These are phyloP conservation scores for Sporothrix schenckii DNA, from an alignment of 2,329 filamentous ascomycete genomes.

Conservation along the genomic window DNA sequence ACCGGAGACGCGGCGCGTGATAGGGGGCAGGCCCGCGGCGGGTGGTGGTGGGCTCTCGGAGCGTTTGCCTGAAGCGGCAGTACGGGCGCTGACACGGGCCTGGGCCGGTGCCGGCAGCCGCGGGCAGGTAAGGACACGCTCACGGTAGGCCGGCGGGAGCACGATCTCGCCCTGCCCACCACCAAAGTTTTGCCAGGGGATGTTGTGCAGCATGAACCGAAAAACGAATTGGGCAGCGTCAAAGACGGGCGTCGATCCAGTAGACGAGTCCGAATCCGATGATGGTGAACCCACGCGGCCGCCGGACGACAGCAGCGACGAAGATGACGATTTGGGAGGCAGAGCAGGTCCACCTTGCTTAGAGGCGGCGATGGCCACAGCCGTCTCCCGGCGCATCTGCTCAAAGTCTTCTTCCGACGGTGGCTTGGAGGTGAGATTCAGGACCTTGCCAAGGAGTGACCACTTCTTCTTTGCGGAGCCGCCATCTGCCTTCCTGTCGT, in stretches of 20 bases:
- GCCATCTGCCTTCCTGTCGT: constrained; percentile 38
- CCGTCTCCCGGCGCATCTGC: constrained; percentile 54
- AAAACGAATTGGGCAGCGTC: constrained; percentile 66
- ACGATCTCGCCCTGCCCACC: constrained; percentile 52
- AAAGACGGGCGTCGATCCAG: constrained; percentile 58
- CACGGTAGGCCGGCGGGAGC: constrained; percentile 54
- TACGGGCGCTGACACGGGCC: constrained; percentile 55
- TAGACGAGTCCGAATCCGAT: constrained; percentile 56
- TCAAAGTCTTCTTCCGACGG: constrained; percentile 53
- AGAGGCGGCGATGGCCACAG: constrained; percentile 46
- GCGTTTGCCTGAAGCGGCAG: constrained; percentile 38
- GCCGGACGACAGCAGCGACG: neutral
- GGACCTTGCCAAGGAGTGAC: constrained; percentile 66
- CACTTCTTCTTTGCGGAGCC: constrained; percentile 60
- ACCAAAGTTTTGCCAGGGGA: constrained; percentile 40
- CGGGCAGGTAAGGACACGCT: constrained; percentile 68
- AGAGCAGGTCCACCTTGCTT: constrained; percentile 38
- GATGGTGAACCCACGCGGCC: constrained; percentile 43
- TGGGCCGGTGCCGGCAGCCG: constrained; percentile 73
- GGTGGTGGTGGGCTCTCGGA: constrained; percentile 47
- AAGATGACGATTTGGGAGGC: constrained; percentile 45
- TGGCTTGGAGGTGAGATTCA: constrained; percentile 49
- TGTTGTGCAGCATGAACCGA: constrained; percentile 68
- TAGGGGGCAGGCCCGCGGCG: constrained; percentile 47
- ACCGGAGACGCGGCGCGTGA: constrained; percentile 55